Evolutionary conservation across 106 monocot species (phyloP).

Genomic region (Amphibolis antarctica): DNA sequence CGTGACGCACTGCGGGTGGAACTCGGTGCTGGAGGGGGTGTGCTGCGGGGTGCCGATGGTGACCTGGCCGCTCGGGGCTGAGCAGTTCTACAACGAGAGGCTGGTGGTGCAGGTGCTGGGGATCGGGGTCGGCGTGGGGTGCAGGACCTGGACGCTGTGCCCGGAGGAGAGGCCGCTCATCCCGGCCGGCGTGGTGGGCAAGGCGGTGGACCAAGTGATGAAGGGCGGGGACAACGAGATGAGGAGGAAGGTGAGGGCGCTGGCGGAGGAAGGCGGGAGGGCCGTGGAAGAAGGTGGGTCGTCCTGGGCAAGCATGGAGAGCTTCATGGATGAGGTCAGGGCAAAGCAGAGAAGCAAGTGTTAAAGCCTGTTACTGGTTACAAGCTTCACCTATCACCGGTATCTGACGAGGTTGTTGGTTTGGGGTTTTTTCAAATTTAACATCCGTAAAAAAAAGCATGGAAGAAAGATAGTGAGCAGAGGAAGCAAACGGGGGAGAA

Average conservation of each 20-base stretch:
- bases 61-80: background rate
- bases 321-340: background rate
- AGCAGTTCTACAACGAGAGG: background rate
- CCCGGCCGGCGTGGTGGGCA: background rate
- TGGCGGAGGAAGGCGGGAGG: constrained; percentile 12
- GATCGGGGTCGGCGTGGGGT: background rate
- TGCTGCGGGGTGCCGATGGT: background rate
- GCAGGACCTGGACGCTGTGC: constrained; percentile 6
- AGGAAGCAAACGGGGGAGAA: too few relatives aligned
- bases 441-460: too few relatives aligned
- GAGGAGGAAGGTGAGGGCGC: background rate
- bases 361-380: too few relatives aligned
- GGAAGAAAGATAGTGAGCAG: too few relatives aligned
- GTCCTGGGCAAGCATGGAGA: background rate
- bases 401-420: too few relatives aligned
- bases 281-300: constrained; percentile 15
- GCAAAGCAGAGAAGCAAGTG: background rate
- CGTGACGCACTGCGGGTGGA: background rate
- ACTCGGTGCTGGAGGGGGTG: background rate
- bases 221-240: too few relatives aligned
- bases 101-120: background rate
- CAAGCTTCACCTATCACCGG: too few relatives aligned
- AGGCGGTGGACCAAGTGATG: background rate
- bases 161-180: background rate
- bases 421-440: too few relatives aligned